Evolutionary conservation across 495 filamentous ascomycete species (phyloP), one percentile per base, ranked within the genome.

Genomic region (Podospora comata): DNA sequence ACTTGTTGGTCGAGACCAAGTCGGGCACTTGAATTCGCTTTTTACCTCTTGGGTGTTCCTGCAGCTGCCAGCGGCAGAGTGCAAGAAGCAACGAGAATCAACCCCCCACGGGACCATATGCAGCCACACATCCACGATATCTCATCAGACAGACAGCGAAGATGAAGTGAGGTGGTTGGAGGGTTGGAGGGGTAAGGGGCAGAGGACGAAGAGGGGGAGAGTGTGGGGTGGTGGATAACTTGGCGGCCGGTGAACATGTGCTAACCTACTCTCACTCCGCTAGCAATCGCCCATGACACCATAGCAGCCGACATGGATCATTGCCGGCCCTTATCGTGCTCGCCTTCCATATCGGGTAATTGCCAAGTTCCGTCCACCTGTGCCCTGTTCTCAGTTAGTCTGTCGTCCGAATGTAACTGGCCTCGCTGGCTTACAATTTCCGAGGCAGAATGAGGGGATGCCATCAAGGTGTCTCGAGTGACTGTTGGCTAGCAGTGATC

Each of bases 321-420:
- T 66, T 67, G 60, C 68, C 61, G 48, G 62, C 15, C 34, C 72
- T 68, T 74, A 71, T 74, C 72, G 60, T 60, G 26, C 54, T 65
- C 57, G 72, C 72, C 72, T 74, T 67, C 72, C 72, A 44, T 16
- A 74, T 71, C 54, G 30, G 65, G 72, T 11, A 68, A 64, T 56
- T 32, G 55, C 61, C 64, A 64, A 69, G 61, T 69, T 58, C 55
- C 55, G 55, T 4, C 23, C n/a, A 26, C 55, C 55, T 58, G 55
- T 58, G n/a, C 55, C n/a, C n/a, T 58, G n/a, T 58, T 19, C n/a
- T 58, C 23, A 19, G n/a, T 20, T 58, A 58, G 23, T 19, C 55
- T 26, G n/a, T 15, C n/a, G 23, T 26, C 55, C 55, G 55, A 58
- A 7, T 58, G n/a, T 26, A 58, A 58, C 55, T 26, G 23, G n/a